A percentile compares a stretch with the other conserved stretches of the same genome.
These are phyloP conservation scores for Diaporthe eres DNA, from an alignment of 2,329 filamentous ascomycete genomes.

Conservation along the genomic window DNA sequence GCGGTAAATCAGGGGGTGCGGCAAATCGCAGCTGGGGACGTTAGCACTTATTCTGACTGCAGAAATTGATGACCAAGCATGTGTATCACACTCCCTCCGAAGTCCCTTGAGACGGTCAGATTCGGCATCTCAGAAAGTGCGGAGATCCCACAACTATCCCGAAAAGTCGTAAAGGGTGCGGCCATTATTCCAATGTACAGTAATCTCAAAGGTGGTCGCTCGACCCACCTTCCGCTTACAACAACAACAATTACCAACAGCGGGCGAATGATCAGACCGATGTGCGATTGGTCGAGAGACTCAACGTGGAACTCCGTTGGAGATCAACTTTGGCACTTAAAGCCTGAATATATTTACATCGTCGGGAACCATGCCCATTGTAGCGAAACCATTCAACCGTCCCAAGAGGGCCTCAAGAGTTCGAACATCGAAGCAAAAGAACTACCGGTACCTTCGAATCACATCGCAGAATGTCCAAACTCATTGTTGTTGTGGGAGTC, in stretches of 20 bases:
- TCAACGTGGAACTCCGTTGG: neutral
- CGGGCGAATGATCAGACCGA: conserved; percentile 17
- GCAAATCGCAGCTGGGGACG: too few relatives aligned
- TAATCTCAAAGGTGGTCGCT: neutral
- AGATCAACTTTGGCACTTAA: neutral
- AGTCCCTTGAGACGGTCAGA: neutral
- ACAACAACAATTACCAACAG: neutral
- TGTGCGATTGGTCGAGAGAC: neutral
- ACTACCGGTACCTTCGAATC: neutral
- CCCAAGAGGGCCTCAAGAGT: neutral
- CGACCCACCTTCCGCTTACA: neutral
- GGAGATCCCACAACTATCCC: neutral
- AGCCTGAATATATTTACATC: too few relatives aligned
- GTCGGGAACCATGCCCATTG: neutral
- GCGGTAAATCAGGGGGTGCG: too few relatives aligned
- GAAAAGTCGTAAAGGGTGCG: neutral
- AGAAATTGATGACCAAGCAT: conserved; percentile 19
- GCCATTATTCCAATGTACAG: neutral
- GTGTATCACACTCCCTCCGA: neutral
- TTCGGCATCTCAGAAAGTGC: conserved; percentile 23
- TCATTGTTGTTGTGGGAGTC: conserved; percentile 10
- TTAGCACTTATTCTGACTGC: too few relatives aligned
- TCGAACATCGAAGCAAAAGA: neutral
- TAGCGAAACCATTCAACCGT: neutral
- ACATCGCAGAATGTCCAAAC: neutral